These are phyloP conservation scores for Terana coerulea DNA, from an alignment of 768 basidiomycete species.

Conservation along the genomic window DNA sequence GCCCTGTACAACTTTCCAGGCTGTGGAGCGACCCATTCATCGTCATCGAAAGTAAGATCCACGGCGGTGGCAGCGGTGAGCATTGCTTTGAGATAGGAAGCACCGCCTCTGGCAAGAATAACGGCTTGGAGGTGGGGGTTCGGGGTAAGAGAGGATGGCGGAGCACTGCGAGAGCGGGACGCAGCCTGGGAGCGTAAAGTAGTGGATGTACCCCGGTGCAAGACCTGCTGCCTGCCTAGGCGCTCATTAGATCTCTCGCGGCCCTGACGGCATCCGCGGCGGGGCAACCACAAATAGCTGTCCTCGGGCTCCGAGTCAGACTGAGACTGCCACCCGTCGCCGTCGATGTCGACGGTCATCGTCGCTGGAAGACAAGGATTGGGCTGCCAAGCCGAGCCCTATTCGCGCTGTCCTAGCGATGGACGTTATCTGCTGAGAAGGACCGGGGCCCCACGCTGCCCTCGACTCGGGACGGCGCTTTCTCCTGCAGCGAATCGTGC, in stretches of 20 bases:
- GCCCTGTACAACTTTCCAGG: slow-evolving; percentile 50
- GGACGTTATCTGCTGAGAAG: slow-evolving; percentile 5
- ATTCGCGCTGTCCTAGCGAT: slow-evolving; percentile 3
- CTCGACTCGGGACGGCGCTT: too few species aligned
- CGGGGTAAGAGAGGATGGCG: slow-evolving; percentile 22
- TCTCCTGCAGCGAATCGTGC: too few species aligned
- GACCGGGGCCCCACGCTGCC: too few species aligned
- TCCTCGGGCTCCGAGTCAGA: slow-evolving; percentile 23
- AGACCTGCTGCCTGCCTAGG: slow-evolving; percentile 1
- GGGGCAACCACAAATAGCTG: slow-evolving; percentile 23
- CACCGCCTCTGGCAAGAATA: slow-evolving; percentile 13
- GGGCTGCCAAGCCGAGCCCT: background rate
- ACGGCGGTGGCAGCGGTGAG: slow-evolving; percentile 41
- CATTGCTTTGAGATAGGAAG: slow-evolving; percentile 18
- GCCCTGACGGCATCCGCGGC: slow-evolving; percentile 15
- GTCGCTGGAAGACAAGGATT: background rate
- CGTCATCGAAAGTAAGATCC: slow-evolving; percentile 60
- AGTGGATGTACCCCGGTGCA: slow-evolving; percentile 12
- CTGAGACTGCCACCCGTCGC: slow-evolving; percentile 8
- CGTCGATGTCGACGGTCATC: slow-evolving; percentile 9
- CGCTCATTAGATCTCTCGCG: slow-evolving; percentile 15
- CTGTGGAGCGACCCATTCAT: slow-evolving; percentile 61
- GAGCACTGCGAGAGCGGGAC: slow-evolving; percentile 26
- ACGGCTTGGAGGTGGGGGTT: slow-evolving; percentile 13
- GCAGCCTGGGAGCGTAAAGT: slow-evolving; percentile 16